phyloP scores from a whole-genome alignment of 2,329 filamentous ascomycete species.

The Elsinoe fawcettii region DNA sequence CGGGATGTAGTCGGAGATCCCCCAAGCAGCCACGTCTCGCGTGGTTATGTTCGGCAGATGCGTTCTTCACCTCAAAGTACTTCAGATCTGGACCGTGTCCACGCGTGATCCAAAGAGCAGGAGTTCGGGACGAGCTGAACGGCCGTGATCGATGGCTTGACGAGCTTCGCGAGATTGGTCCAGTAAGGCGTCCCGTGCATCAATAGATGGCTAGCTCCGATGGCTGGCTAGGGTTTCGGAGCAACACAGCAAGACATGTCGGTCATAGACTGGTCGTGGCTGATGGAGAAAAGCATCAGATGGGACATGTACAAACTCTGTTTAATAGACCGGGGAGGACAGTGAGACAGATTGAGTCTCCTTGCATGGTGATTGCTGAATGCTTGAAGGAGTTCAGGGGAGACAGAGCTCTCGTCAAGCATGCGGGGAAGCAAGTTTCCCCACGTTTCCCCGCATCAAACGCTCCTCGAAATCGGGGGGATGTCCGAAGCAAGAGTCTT shows the following conservation, averaged over 20 bases:
- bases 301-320: not conserved
- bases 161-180: not conserved
- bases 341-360: not conserved
- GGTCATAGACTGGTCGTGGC: not conserved
- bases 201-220: not conserved
- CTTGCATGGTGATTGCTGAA: not conserved
- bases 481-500: not conserved
- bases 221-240: not conserved
- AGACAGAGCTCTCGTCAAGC: not conserved
- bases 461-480: not conserved
- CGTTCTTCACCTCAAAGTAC: not conserved
- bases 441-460: conserved; percentile 5
- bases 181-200: not conserved
- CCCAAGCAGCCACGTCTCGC: conserved; percentile 11
- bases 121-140: not conserved
- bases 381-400: not conserved
- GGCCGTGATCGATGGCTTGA: not conserved
- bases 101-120: not conserved
- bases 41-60: conserved; percentile 9
- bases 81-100: conserved; percentile 1
- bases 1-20: not conserved
- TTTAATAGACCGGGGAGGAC: not conserved
- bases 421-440: not conserved
- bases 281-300: not conserved
- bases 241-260: not conserved